Conservation (phyloP, 2,329 filamentous ascomycete species). For the Zymoseptoria pseudotritici region DNA sequence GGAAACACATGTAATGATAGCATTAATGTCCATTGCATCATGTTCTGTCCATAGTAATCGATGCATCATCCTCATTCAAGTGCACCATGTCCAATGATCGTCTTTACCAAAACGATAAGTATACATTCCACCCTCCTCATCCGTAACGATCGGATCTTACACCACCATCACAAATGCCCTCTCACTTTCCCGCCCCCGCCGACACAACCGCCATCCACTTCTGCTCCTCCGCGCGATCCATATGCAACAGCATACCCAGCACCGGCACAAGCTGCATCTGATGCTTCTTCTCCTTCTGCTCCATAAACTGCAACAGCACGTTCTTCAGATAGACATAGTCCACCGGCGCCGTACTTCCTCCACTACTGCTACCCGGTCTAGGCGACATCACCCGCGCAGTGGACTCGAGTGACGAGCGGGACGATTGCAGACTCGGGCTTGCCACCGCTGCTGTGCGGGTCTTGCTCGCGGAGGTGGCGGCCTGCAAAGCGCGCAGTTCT, state of each 20-base stretch:
- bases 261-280: slow-evolving; percentile 71
- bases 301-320: slow-evolving; percentile 71
- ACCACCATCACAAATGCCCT: not conserved
- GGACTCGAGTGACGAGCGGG: slow-evolving; percentile 53
- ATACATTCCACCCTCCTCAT: not conserved
- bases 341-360: slow-evolving; percentile 23
- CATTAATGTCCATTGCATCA: not conserved
- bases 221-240: slow-evolving; percentile 76
- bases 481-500: slow-evolving; percentile 47
- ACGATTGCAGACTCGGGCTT: slow-evolving; percentile 41
- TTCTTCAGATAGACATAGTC: slow-evolving; percentile 71
- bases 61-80: too few species aligned
- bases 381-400: slow-evolving; percentile 42
- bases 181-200: slow-evolving; percentile 31
- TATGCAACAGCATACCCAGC: slow-evolving; percentile 65
- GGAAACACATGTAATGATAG: not conserved
- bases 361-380: slow-evolving; percentile 18
- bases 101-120: not conserved
- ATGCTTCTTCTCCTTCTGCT: slow-evolving; percentile 70
- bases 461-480: slow-evolving; percentile 18
- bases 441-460: slow-evolving; percentile 28
- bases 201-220: slow-evolving; percentile 75
- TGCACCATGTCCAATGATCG: not conserved
- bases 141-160: not conserved
- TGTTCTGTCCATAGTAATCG: not conserved